Conservation (phyloP, 106 monocot species). For the Posidonia australis region DNA sequence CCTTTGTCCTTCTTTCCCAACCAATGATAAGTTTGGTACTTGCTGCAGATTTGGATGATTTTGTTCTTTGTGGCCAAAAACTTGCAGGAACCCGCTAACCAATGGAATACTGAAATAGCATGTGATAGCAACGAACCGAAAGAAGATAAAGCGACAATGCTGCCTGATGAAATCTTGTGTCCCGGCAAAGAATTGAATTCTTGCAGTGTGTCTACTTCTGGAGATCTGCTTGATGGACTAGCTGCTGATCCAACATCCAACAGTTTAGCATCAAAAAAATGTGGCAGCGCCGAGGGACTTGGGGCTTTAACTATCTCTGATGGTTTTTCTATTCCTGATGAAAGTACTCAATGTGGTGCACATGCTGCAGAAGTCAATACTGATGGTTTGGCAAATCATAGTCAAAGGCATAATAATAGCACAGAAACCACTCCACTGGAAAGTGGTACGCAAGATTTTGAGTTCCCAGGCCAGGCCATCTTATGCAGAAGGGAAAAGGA, state of each 20-base stretch:
- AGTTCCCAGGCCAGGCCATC: constrained; percentile 4
- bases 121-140: constrained; percentile 12
- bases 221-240: not conserved
- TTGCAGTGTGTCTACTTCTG: constrained; percentile 1
- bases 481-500: not conserved
- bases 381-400: constrained; percentile 1
- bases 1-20: too few species aligned
- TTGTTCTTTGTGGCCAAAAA: not conserved
- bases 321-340: constrained; percentile 8
- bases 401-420: not conserved
- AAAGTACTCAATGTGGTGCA: not conserved
- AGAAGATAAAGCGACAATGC: constrained; percentile 8
- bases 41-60: not conserved
- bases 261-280: constrained; percentile 4
- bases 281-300: constrained; percentile 7
- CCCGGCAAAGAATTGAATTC: constrained; percentile 17
- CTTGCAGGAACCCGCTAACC: constrained; percentile 17
- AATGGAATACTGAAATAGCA: constrained; percentile 9
- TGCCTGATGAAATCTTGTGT: not conserved
- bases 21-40: too few species aligned
- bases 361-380: not conserved
- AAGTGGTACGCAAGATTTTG: constrained; percentile 1
- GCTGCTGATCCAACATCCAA: not conserved
- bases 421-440: not conserved
- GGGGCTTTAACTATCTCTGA: constrained; percentile 2